phyloP scores from a whole-genome alignment of 73 alveolate species.

The Breviolum minutum region DNA sequence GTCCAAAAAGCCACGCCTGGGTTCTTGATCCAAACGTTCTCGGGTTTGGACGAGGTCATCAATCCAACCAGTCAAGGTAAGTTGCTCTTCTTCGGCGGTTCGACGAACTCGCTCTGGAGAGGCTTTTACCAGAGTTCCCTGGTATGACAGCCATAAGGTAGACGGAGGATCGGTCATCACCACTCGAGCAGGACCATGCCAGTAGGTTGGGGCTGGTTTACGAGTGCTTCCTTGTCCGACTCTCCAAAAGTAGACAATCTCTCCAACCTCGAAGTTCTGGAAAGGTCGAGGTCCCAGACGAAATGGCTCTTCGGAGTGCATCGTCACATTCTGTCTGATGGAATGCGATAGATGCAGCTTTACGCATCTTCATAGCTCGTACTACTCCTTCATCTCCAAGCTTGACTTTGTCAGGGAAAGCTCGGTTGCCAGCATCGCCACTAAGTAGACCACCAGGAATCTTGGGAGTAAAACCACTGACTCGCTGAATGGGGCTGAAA shows the following conservation, averaged over 20 bases:
- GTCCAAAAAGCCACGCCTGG: not conserved
- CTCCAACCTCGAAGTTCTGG: not conserved
- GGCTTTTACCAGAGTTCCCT: not conserved
- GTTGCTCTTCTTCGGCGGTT: not conserved
- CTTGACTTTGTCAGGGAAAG: not conserved
- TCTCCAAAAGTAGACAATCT: conserved; percentile 21
- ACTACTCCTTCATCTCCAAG: not conserved
- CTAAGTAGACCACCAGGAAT: not conserved
- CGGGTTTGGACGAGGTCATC: conserved; percentile 8
- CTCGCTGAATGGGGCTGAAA: not conserved
- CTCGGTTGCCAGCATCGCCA: not conserved
- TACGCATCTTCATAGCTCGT: not conserved
- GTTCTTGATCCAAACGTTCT: not conserved
- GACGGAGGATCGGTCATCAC: not conserved
- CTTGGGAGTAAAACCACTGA: not conserved
- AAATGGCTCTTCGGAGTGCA: not conserved
- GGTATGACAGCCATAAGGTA: not conserved
- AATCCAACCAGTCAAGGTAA: not conserved
- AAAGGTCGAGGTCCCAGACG: not conserved
- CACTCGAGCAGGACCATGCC: conserved; percentile 37
- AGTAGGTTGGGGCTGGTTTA: not conserved
- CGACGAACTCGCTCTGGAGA: not conserved
- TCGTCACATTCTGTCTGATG: not conserved
- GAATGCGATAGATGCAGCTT: not conserved
- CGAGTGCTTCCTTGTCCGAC: not conserved